phyloP scores from a whole-genome alignment of 805 yeast species.

The Cyberlindnera amylophila region DNA sequence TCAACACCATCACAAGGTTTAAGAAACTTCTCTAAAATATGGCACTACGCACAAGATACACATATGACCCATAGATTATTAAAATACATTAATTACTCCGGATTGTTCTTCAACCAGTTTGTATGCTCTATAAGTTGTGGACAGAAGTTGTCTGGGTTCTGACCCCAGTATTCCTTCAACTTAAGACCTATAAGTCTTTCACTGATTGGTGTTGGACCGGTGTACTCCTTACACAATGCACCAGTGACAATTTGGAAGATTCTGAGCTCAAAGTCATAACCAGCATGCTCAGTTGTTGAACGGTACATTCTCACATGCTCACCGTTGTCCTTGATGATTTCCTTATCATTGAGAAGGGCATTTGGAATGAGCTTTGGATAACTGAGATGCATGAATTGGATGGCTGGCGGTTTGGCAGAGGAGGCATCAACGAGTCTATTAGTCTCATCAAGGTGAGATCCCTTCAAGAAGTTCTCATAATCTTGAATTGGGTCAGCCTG shows the following conservation, averaged over 20 bases:
- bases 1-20: conserved; percentile 15
- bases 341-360: conserved; percentile 25
- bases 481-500: conserved; percentile 37
- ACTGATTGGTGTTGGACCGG: conserved; percentile 21
- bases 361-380: conserved; percentile 49
- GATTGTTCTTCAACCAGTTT: conserved; percentile 29
- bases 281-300: conserved; percentile 22
- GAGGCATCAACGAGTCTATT: conserved; percentile 16
- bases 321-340: conserved; percentile 23
- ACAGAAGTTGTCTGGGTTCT: conserved; percentile 30
- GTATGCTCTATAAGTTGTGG: conserved; percentile 33
- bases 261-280: conserved; percentile 38
- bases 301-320: conserved; percentile 33
- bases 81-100: too few relatives aligned
- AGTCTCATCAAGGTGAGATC: conserved; percentile 17
- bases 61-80: too few relatives aligned
- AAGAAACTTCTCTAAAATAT: conserved; percentile 6
- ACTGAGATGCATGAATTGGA: conserved; percentile 54
- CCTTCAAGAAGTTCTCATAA: conserved; percentile 23
- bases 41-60: too few relatives aligned
- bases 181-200: conserved; percentile 27
- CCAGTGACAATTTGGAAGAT: conserved; percentile 37
- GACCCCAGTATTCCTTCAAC: conserved; percentile 28
- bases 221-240: conserved; percentile 32
- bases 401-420: conserved; percentile 17